Percentiles rank a stretch among this genome's conserved stretches.
phyloP scores from a whole-genome alignment of 2,329 filamentous ascomycete genomes.

The Talaromyces amestolkiae region DNA sequence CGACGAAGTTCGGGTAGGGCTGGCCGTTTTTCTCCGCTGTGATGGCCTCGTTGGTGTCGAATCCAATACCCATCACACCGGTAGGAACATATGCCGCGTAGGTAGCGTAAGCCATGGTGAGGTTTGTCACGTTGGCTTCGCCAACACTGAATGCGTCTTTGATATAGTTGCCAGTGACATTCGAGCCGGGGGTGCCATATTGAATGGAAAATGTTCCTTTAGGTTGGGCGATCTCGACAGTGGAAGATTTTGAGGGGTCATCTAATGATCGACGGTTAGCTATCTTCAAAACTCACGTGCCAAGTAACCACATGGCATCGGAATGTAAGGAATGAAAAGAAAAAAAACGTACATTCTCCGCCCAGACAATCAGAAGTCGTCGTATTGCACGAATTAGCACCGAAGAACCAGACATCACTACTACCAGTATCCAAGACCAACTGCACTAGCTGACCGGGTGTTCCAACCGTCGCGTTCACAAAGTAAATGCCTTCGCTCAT shows the following conservation, averaged over 20 bases:
- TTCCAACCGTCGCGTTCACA: conserved; percentile 62
- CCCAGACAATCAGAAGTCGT: conserved; percentile 15
- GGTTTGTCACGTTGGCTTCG: conserved; percentile 31
- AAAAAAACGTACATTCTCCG: conserved; percentile 15
- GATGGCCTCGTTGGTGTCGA: conserved; percentile 27
- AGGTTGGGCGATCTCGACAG: conserved; percentile 19
- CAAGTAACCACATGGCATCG: conserved; percentile 13
- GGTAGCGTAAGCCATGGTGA: conserved; percentile 39
- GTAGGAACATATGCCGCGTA: conserved; percentile 25
- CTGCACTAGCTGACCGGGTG: conserved; percentile 56
- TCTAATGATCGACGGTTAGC: conserved; percentile 19
- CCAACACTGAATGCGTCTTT: conserved; percentile 37
- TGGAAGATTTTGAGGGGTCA: conserved; percentile 25
- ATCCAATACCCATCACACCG: conserved; percentile 44
- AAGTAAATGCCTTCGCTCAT: conserved; percentile 52
- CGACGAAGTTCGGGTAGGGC: conserved; percentile 60
- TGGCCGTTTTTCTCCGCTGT: conserved; percentile 20
- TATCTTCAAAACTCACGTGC: not conserved
- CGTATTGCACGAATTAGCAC: conserved; percentile 12
- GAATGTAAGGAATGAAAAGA: not conserved
- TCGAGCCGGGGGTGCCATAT: conserved; percentile 38
- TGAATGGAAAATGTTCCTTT: conserved; percentile 34
- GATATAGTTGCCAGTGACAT: conserved; percentile 38
- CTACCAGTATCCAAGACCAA: conserved; percentile 67
- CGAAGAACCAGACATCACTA: conserved; percentile 61